A percentile compares a stretch with the other conserved stretches of the same genome.
Evolutionary conservation across 2,329 filamentous ascomycete genomes (phyloP).

Genomic region (Chrysosporium keratinophilum): DNA sequence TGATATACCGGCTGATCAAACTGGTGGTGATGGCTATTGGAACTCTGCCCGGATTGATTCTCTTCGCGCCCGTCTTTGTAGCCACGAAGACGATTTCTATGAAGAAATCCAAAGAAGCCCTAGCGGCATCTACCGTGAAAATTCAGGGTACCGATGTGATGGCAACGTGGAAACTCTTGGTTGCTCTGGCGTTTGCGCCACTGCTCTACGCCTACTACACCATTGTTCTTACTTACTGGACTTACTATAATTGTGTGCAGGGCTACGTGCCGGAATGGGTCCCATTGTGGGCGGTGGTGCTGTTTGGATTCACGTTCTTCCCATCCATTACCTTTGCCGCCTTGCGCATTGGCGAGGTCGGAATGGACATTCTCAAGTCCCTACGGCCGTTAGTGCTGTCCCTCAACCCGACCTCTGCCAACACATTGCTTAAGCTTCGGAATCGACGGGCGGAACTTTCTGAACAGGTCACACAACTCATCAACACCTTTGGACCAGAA

Average conservation of each 20-base stretch:
- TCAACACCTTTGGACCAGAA: constrained; percentile 90
- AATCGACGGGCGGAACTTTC: constrained; percentile 62
- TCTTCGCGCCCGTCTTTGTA: constrained; percentile 83
- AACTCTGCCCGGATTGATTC: constrained; percentile 72
- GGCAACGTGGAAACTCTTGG: constrained; percentile 86
- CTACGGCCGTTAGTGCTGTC: constrained; percentile 77
- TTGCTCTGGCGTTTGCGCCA: constrained; percentile 74
- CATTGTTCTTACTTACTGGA: constrained; percentile 61
- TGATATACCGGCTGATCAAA: constrained; percentile 72
- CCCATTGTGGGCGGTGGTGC: constrained; percentile 65
- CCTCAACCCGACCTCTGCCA: constrained; percentile 71
- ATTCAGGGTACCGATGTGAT: constrained; percentile 81
- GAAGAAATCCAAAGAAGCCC: constrained; percentile 69
- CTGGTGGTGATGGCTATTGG: constrained; percentile 64
- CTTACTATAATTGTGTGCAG: constrained; percentile 69
- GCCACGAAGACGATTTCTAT: constrained; percentile 72
- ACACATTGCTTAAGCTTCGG: constrained; percentile 70
- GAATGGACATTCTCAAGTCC: constrained; percentile 97
- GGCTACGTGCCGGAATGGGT: constrained; percentile 73
- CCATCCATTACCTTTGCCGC: constrained; percentile 84
- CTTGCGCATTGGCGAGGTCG: constrained; percentile 90
- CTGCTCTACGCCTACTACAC: constrained; percentile 75
- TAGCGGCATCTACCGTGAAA: constrained; percentile 80
- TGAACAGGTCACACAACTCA: constrained; percentile 73
- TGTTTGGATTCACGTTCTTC: constrained; percentile 69